Percentiles rank a stretch among this genome's conserved stretches.
phyloP scores from a whole-genome alignment of 352 stramenopile species.

The Thraustochytrium sp. region DNA sequence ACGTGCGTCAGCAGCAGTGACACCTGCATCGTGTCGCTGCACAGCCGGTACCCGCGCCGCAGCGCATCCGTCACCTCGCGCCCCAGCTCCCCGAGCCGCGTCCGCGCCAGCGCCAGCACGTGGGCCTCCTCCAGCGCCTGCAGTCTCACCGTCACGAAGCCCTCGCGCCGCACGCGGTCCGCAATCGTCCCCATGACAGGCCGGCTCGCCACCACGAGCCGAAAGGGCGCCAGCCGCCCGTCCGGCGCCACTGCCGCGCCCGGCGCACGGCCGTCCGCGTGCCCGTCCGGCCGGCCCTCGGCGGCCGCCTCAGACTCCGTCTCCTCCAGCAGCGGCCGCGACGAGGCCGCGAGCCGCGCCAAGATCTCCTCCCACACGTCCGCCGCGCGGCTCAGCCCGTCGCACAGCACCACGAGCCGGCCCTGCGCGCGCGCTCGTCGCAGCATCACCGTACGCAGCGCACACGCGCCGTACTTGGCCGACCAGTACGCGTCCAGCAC shows the following conservation, averaged over 20 bases:
- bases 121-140: background rate
- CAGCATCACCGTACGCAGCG: background rate
- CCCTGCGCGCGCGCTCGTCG: background rate
- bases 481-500: background rate
- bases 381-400: background rate
- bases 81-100: background rate
- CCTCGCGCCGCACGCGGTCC: too few species aligned
- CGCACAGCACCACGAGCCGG: background rate
- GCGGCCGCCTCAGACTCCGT: background rate
- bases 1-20: background rate
- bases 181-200: too few species aligned
- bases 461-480: background rate
- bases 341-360: background rate
- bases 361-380: background rate
- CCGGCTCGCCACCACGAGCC: too few species aligned
- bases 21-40: too few species aligned
- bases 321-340: background rate
- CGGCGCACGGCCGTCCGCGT: background rate
- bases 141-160: background rate
- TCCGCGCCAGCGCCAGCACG: background rate
- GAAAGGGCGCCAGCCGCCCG: background rate
- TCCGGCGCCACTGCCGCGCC: background rate
- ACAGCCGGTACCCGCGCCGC: too few species aligned
- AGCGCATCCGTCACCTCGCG: too few species aligned
- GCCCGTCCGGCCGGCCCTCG: background rate